Percentiles rank a stretch among this genome's conserved stretches.
Evolutionary conservation across 148 eudicot genomes (phyloP).

Genomic region (Vaccinium macrocarpon): DNA sequence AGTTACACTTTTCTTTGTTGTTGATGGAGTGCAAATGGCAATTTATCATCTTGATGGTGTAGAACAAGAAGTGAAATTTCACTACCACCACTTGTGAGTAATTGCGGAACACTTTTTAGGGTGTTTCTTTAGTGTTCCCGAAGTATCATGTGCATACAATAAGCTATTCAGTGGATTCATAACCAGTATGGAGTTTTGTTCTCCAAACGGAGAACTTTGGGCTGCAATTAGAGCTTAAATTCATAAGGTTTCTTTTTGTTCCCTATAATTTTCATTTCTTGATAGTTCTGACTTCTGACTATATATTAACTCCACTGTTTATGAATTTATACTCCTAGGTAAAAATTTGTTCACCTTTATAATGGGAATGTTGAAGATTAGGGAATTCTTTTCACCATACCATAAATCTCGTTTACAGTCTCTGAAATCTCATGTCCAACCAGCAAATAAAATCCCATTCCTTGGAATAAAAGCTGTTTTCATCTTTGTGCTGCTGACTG

Average conservation of each 20-base stretch:
- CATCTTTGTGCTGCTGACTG: constrained; percentile 3
- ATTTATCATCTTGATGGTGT: not conserved
- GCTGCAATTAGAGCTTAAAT: not conserved
- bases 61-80: not conserved
- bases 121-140: too few relatives aligned
- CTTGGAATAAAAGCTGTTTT: not conserved
- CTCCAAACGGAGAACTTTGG: not conserved
- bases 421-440: not conserved
- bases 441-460: not conserved
- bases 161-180: not conserved
- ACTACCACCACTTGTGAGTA: not conserved
- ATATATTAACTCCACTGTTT: not conserved
- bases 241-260: not conserved
- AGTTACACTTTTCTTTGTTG: not conserved
- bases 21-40: not conserved
- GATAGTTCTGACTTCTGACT: not conserved
- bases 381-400: not conserved
- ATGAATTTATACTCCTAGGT: not conserved
- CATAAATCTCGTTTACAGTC: not conserved
- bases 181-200: not conserved
- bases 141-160: not conserved
- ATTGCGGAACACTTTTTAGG: not conserved
- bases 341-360: not conserved
- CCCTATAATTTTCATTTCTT: not conserved
- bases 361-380: not conserved